These are phyloP conservation scores for Royoungia palumana DNA, from an alignment of 768 basidiomycete species.

Conservation along the genomic window DNA sequence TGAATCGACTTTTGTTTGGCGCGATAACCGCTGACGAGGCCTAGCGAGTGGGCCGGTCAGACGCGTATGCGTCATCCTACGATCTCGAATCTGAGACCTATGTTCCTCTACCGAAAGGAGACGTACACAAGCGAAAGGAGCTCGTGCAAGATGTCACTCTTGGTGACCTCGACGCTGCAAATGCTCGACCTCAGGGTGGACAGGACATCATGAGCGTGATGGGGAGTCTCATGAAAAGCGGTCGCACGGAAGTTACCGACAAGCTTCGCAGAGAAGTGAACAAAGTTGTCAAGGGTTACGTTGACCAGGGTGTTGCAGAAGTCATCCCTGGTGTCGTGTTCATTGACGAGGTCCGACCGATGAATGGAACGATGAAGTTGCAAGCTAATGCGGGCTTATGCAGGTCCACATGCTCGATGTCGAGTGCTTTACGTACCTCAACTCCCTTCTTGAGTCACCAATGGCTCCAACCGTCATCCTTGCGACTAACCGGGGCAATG, in stretches of 20 bases:
- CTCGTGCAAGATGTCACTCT: conserved; percentile 93
- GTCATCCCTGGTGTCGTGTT: conserved; percentile 97
- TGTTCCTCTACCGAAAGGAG: conserved; percentile 94
- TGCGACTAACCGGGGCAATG: conserved; percentile 92
- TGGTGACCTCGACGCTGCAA: conserved; percentile 94
- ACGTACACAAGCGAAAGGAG: conserved; percentile 95
- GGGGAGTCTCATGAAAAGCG: conserved; percentile 86
- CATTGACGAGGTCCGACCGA: conserved; percentile 83
- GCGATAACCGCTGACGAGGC: background rate
- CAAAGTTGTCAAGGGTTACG: conserved; percentile 95
- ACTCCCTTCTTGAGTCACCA: conserved; percentile 89
- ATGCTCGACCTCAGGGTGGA: conserved; percentile 92
- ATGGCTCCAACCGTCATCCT: conserved; percentile 98
- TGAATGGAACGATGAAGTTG: background rate
- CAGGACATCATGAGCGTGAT: conserved; percentile 99
- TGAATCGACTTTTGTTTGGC: conserved; percentile 30
- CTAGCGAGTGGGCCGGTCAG: conserved; percentile 94
- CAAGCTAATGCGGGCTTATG: conserved; percentile 1
- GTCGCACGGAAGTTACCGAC: conserved; percentile 95
- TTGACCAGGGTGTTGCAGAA: conserved; percentile 98
- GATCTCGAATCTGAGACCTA: conserved; percentile 99
- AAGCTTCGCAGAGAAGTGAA: conserved; percentile 94
- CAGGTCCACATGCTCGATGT: conserved; percentile 99
- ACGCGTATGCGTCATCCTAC: conserved; percentile 96
- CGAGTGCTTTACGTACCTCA: conserved; percentile 98